These are phyloP conservation scores for Eragrostis nindensis DNA, from an alignment of 176 grass and related monocot species.

Conservation along the genomic window DNA sequence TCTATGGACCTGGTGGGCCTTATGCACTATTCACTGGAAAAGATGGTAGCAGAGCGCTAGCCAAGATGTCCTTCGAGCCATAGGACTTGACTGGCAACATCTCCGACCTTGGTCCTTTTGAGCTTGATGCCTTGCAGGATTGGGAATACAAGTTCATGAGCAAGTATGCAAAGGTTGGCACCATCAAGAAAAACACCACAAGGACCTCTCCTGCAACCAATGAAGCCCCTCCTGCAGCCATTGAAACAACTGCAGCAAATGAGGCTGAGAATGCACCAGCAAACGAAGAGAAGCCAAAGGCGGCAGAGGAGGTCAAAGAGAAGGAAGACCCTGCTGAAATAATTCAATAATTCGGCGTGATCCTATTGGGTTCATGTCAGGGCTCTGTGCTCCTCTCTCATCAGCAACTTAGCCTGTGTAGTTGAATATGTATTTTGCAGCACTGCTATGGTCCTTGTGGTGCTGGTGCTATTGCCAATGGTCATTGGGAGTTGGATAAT, in stretches of 20 bases:
- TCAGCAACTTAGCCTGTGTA: conserved; percentile 12
- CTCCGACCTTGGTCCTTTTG: conserved; percentile 82
- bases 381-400: neutral
- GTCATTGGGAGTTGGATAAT: neutral
- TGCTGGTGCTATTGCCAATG: conserved; percentile 16
- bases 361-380: neutral
- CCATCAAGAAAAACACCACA: conserved; percentile 62
- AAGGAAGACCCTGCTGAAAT: conserved; percentile 37
- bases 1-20: conserved; percentile 93
- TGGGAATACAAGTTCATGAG: conserved; percentile 98
- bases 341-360: conserved; percentile 29
- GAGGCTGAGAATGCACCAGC: conserved; percentile 10
- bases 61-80: conserved; percentile 88
- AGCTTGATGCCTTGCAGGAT: conserved; percentile 80
- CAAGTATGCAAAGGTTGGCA: conserved; percentile 91
- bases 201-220: conserved; percentile 33
- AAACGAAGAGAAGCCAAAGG: conserved; percentile 26
- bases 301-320: conserved; percentile 31
- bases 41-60: conserved; percentile 87
- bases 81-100: conserved; percentile 71
- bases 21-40: conserved; percentile 83
- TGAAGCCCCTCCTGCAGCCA: no score
- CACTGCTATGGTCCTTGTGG: neutral
- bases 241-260: conserved; percentile 14
- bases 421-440: conserved; percentile 34